Evolutionary conservation across 2,329 filamentous ascomycete species (phyloP).

Genomic region (Ceratocystiopsis sp.): DNA sequence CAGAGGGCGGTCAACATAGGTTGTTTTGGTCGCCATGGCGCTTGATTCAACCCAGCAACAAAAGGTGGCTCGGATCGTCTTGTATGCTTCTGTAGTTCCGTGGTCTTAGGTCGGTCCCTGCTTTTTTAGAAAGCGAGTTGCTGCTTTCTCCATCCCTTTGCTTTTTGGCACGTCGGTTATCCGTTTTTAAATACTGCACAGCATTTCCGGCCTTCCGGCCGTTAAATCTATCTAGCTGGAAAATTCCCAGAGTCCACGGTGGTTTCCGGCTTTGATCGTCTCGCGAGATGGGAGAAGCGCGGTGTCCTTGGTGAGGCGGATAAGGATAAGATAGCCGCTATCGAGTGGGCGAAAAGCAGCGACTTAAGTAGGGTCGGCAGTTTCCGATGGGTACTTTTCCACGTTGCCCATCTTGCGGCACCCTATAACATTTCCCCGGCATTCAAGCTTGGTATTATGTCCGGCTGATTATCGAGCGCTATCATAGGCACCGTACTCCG

Average conservation of each 20-base stretch:
- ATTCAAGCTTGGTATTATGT: too few species aligned
- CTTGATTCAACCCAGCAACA: neutral
- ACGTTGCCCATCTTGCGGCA: neutral
- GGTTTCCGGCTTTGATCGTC: slow-evolving; percentile 1
- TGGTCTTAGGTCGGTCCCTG: neutral
- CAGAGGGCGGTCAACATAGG: slow-evolving; percentile 7
- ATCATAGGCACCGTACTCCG: too few species aligned
- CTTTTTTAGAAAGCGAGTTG: neutral
- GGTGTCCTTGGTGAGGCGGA: neutral
- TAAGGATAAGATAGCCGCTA: slow-evolving; percentile 3
- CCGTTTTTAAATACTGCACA: too few species aligned
- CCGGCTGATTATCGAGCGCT: too few species aligned
- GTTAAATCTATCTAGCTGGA: too few species aligned
- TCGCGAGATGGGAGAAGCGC: too few species aligned
- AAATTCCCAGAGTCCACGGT: neutral
- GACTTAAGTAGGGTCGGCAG: slow-evolving; percentile 1
- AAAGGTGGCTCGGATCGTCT: too few species aligned
- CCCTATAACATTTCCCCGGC: neutral
- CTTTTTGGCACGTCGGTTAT: too few species aligned
- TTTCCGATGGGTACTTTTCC: slow-evolving; percentile 2
- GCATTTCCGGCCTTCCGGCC: too few species aligned
- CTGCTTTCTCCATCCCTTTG: too few species aligned
- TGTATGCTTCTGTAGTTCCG: too few species aligned
- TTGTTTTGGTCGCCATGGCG: slow-evolving; percentile 7
- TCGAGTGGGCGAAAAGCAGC: neutral